These are phyloP conservation scores for Dendryphion nanum DNA, from an alignment of 2,329 filamentous ascomycete species.

Conservation along the genomic window DNA sequence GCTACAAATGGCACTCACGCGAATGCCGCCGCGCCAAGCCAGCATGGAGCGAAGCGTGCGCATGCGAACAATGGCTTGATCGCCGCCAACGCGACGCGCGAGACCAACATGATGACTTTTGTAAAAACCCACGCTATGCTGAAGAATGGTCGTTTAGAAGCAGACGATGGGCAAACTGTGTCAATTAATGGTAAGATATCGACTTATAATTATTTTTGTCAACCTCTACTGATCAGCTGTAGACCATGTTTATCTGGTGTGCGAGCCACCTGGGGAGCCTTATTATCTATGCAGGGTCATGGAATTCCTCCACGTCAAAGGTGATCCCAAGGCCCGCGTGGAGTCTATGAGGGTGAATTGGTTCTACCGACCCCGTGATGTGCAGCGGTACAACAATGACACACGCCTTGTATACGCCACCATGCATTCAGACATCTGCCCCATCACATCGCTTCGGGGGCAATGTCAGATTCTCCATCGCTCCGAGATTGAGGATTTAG, in stretches of 20 bases:
- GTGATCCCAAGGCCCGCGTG: conserved; percentile 65
- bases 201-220: conserved; percentile 14
- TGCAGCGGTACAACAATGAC: conserved; percentile 87
- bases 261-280: conserved; percentile 94
- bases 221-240: conserved; percentile 36
- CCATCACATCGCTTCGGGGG: conserved; percentile 85
- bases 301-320: conserved; percentile 88
- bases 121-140: conserved; percentile 67
- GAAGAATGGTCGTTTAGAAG: conserved; percentile 74
- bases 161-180: conserved; percentile 86
- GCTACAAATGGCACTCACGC: conserved; percentile 36
- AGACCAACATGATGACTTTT: conserved; percentile 89
- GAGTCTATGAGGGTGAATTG: conserved; percentile 93
- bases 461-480: conserved; percentile 90
- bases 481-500: conserved; percentile 78
- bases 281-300: conserved; percentile 98
- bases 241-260: conserved; percentile 94
- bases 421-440: conserved; percentile 97
- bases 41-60: conserved; percentile 34
- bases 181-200: conserved; percentile 71
- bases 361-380: conserved; percentile 97
- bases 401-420: conserved; percentile 90
- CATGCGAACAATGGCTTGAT: conserved; percentile 35
- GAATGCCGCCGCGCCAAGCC: conserved; percentile 39
- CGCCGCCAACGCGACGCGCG: conserved; percentile 48